These are phyloP conservation scores for Aureoboletus auriporus DNA, from an alignment of 768 basidiomycete species.

Conservation along the genomic window DNA sequence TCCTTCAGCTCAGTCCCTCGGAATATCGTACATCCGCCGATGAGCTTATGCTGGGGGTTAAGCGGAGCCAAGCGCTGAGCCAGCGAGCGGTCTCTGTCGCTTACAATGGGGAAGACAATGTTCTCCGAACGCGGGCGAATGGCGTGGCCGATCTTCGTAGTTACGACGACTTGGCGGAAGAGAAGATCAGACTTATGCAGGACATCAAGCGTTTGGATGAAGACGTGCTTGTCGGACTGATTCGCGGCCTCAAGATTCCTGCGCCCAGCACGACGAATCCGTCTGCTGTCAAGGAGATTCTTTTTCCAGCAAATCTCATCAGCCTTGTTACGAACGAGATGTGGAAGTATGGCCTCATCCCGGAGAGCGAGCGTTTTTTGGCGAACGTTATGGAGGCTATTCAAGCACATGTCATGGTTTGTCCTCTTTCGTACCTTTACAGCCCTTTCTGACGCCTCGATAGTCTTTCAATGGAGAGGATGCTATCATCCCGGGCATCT, in stretches of 20 bases:
- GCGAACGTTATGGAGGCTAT: conserved; percentile 99
- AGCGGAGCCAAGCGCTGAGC: conserved; percentile 64
- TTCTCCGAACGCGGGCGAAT: conserved; percentile 58
- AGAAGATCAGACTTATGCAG: conserved; percentile 92
- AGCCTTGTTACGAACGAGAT: conserved; percentile 98
- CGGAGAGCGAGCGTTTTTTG: conserved; percentile 95
- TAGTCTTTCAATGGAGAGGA: conserved; percentile 93
- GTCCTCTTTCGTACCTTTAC: conserved; percentile 27
- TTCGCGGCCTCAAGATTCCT: conserved; percentile 91
- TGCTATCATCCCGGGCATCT: conserved; percentile 92
- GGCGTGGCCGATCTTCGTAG: conserved; percentile 69
- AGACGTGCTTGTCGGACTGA: conserved; percentile 86
- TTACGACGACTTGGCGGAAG: conserved; percentile 88
- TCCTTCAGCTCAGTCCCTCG: conserved; percentile 54
- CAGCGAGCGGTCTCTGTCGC: conserved; percentile 88
- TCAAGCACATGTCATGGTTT: conserved; percentile 95
- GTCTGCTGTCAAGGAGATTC: conserved; percentile 92
- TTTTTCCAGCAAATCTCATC: conserved; percentile 98
- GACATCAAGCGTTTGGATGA: conserved; percentile 88
- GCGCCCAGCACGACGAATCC: conserved; percentile 86
- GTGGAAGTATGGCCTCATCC: conserved; percentile 99
- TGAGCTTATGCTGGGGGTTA: conserved; percentile 72
- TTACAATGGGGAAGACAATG: conserved; percentile 77
- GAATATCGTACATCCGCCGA: conserved; percentile 74
- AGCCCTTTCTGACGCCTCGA: conserved; percentile 4